Evolutionary conservation across 2,329 filamentous ascomycete species (phyloP), one percentile per base, ranked within the genome.

Genomic region (Xylaria arbuscula): DNA sequence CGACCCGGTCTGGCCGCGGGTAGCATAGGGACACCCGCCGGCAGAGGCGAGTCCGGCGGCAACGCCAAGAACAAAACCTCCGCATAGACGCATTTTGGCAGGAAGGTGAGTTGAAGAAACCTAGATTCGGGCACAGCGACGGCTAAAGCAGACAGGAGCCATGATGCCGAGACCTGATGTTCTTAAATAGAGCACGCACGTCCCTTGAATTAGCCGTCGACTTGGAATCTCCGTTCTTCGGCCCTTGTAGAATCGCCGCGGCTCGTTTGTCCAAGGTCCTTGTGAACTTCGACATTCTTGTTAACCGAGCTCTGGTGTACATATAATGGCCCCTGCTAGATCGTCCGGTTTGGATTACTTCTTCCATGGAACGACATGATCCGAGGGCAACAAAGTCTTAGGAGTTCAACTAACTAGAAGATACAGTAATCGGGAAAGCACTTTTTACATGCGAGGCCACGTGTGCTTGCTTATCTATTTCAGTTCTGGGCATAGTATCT

Each of bases 171-270:
- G 40, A 45, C 40, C n/a, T 45, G 13, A 45, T 45, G 13, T 45
- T 45, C 40, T 45, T 45, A 45, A 45, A 45, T 45, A 13, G 40
- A 19, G 40, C 3, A 17, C 40, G 40, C 40, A 45, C 15, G 15
- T 45, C 40, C 15, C 40, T 45, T 45, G 40, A 45, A 45, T 45
- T 45, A 45, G 40, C 40, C 40, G 40, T 45, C 40, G 40, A 45
- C 15, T 45, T 45, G 40, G 13, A 15, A 7, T 45, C 40, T 45
- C 17, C 2, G 40, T 45, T 17, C 40, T n/a, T 45, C 15, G 40
- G 40, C 40, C 40, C 40, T 45, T 45, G 15, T 45, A 15, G 40
- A 45, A 45, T 17, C 40, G 40, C 40, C 17, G 15, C 15, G 13
- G 2, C 40, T 45, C 40, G 17, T 17, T 11, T 45, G 40, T 17